phyloP scores from a whole-genome alignment of 176 grass and related monocot species.

The Miscanthus lutarioriparius region DNA sequence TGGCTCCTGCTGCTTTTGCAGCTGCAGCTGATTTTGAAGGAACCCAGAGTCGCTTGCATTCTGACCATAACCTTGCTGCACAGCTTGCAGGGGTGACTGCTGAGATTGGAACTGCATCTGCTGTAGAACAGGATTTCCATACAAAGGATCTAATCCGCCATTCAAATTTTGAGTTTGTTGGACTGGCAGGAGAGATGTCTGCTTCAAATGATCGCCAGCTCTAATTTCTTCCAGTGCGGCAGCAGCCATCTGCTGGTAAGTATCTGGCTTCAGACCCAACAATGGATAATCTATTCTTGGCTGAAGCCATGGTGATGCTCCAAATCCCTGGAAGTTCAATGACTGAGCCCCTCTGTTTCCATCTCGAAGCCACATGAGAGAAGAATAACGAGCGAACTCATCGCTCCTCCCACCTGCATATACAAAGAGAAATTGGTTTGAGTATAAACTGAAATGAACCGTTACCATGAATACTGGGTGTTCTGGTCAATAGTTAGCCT shows the following conservation, averaged over 20 bases:
- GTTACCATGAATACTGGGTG: not conserved
- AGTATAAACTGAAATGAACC: not conserved
- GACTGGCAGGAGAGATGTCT: conserved; percentile 54
- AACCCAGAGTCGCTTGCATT: conserved; percentile 45
- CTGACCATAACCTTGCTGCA: conserved; percentile 60
- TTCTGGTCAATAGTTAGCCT: conserved; percentile 27
- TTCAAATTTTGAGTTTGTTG: conserved; percentile 69
- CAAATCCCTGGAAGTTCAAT: conserved; percentile 84
- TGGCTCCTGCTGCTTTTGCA: conserved; percentile 36
- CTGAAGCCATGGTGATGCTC: conserved; percentile 71
- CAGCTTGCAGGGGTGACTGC: conserved; percentile 53
- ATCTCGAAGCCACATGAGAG: conserved; percentile 81
- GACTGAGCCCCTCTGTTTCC: conserved; percentile 62
- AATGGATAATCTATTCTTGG: conserved; percentile 55
- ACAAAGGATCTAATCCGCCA: conserved; percentile 52
- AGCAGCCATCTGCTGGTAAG: conserved; percentile 90
- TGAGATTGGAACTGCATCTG: conserved; percentile 76
- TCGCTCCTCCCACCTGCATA: conserved; percentile 69
- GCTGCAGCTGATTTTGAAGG: conserved; percentile 69
- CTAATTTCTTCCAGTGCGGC: conserved; percentile 85
- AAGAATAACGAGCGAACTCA: conserved; percentile 58
- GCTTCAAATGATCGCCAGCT: conserved; percentile 66
- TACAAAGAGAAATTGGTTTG: conserved; percentile 8
- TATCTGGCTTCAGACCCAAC: conserved; percentile 67
- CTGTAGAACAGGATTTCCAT: conserved; percentile 63